These are phyloP conservation scores for Microsporum canis DNA, from an alignment of 2,329 filamentous ascomycete genomes.

Conservation along the genomic window DNA sequence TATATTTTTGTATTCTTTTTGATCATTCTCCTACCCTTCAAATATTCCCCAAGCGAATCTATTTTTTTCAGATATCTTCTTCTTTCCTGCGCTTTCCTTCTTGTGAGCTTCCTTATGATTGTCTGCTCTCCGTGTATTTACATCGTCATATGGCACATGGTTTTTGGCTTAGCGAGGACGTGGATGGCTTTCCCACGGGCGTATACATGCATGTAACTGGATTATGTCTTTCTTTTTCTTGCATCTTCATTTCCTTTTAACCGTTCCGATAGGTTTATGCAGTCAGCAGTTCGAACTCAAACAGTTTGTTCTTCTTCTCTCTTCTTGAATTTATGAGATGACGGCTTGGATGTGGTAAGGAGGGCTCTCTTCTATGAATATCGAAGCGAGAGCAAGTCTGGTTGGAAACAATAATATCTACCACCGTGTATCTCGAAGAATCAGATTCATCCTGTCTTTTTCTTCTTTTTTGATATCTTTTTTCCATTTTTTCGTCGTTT, in stretches of 20 bases:
- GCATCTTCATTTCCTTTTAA: background rate
- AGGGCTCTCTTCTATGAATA: too few relatives aligned
- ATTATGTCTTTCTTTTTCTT: background rate
- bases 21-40: background rate
- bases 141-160: background rate
- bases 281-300: background rate
- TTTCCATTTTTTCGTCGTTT: background rate
- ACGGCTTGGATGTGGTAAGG: too few relatives aligned
- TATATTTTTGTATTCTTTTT: background rate
- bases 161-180: slow-evolving; percentile 1
- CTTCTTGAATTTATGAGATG: background rate
- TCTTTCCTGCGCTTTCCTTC: background rate
- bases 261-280: background rate
- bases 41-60: background rate
- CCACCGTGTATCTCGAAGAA: background rate
- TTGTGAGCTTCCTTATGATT: background rate
- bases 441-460: background rate
- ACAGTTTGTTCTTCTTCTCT: background rate
- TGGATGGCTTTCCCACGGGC: background rate
- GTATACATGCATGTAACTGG: slow-evolving; percentile 1
- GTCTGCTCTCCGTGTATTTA: background rate
- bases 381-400: background rate
- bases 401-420: background rate
- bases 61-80: background rate
- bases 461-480: background rate